A percentile compares a stretch with the other conserved stretches of the same genome.
phyloP scores from a whole-genome alignment of 2,329 filamentous ascomycete species.

The Monilinia fructicola region DNA sequence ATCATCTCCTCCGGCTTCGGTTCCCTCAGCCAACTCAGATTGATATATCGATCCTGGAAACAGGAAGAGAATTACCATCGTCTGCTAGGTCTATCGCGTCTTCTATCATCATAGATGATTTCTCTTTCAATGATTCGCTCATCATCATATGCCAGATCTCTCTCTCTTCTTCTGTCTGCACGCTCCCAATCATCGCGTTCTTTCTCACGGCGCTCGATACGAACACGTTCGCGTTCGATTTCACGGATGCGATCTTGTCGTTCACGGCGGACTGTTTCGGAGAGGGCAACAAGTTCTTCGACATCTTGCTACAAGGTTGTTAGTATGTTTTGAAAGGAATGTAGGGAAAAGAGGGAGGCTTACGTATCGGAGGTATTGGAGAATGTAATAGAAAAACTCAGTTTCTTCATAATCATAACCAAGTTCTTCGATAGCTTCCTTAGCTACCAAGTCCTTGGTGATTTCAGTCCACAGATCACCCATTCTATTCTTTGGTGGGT shows the following conservation, averaged over 20 bases:
- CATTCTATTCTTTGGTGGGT: constrained; percentile 33
- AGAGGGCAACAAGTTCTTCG: constrained; percentile 75
- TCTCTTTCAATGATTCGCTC: constrained; percentile 68
- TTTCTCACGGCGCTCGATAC: constrained; percentile 53
- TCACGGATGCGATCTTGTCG: constrained; percentile 55
- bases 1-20: not conserved
- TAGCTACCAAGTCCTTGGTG: constrained; percentile 84
- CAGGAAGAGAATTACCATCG: constrained; percentile 15
- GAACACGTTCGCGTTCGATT: constrained; percentile 55
- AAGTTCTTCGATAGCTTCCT: constrained; percentile 80
- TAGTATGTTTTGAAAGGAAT: constrained; percentile 35
- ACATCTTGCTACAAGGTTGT: constrained; percentile 71
- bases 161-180: constrained; percentile 29
- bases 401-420: constrained; percentile 92
- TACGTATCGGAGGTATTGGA: constrained; percentile 86
- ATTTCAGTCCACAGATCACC: constrained; percentile 92
- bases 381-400: constrained; percentile 85
- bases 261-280: constrained; percentile 74
- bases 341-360: constrained; percentile 43
- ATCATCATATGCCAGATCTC: constrained; percentile 51
- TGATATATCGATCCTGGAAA: not conserved
- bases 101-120: constrained; percentile 52
- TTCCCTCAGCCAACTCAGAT: not conserved
- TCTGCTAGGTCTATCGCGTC: constrained; percentile 16
- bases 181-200: constrained; percentile 43